Evolutionary conservation across 495 filamentous ascomycete genomes (phyloP).

Genomic region (Penicillium paxilli): DNA sequence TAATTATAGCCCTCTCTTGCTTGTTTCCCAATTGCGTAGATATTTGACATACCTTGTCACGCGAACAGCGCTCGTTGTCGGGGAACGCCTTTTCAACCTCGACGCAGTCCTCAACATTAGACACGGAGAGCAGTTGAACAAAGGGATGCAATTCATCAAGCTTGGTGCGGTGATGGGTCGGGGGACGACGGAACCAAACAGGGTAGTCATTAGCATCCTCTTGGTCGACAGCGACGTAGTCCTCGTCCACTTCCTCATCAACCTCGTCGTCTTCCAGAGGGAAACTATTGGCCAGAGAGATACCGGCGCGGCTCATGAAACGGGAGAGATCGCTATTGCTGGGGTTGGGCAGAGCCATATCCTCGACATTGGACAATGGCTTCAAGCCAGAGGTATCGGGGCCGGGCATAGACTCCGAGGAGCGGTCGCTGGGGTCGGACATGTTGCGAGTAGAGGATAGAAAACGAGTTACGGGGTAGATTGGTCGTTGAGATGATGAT

Average conservation of each 20-base stretch:
- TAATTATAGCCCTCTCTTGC: slow-evolving; percentile 1
- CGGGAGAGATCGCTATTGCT: slow-evolving; percentile 36
- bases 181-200: slow-evolving; percentile 46
- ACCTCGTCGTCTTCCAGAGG: slow-evolving; percentile 41
- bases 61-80: slow-evolving; percentile 67
- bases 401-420: slow-evolving; percentile 29
- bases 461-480: not conserved
- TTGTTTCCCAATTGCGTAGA: no score
- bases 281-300: slow-evolving; percentile 35
- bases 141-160: slow-evolving; percentile 64
- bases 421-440: slow-evolving; percentile 30
- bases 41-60: slow-evolving; percentile 68
- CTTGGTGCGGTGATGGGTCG: slow-evolving; percentile 40
- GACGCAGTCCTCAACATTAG: slow-evolving; percentile 76
- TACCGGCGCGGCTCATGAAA: slow-evolving; percentile 32
- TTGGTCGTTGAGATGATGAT: not conserved
- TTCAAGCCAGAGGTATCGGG: slow-evolving; percentile 30
- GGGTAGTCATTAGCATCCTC: slow-evolving; percentile 45
- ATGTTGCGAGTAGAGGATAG: slow-evolving; percentile 7
- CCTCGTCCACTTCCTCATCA: slow-evolving; percentile 43
- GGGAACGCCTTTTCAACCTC: slow-evolving; percentile 77
- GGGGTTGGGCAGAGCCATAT: slow-evolving; percentile 27
- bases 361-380: slow-evolving; percentile 35
- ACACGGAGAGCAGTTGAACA: slow-evolving; percentile 66
- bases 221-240: slow-evolving; percentile 45